Evolutionary conservation across 2,329 filamentous ascomycete genomes (phyloP).

Genomic region (Pyricularia grisea): DNA sequence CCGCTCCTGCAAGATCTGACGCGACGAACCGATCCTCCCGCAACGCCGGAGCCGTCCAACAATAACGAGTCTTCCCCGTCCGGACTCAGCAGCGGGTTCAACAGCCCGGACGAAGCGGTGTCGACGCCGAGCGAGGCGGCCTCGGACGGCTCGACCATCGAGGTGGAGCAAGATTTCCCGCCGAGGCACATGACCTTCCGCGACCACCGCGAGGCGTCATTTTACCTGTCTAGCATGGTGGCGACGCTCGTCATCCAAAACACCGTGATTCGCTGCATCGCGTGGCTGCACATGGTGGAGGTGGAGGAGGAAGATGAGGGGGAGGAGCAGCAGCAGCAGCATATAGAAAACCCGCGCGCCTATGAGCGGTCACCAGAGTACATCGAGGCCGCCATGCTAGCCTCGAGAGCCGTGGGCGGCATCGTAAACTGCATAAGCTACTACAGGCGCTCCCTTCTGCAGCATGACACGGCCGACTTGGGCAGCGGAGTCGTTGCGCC

Average conservation of each 20-base stretch:
- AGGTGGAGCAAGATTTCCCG: not conserved
- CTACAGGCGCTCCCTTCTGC: not conserved
- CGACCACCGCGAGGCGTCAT: constrained; percentile 1
- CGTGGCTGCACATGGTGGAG: not conserved
- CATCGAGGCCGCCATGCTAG: not conserved
- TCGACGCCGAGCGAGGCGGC: not conserved
- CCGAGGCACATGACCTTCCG: not conserved
- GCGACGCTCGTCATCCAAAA: not conserved
- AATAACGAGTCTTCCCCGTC: not conserved
- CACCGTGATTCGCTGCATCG: not conserved
- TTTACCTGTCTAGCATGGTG: constrained; percentile 1
- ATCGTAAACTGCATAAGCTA: not conserved
- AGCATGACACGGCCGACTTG: not conserved
- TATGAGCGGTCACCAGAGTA: not conserved
- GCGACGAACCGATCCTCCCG: not conserved
- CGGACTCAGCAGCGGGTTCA: too few species aligned
- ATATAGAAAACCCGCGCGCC: not conserved
- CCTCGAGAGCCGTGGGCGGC: not conserved
- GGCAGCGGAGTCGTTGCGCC: not conserved
- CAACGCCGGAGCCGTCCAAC: not conserved
- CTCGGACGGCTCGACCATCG: not conserved
- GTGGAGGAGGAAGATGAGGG: too few species aligned
- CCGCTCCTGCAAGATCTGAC: too few species aligned
- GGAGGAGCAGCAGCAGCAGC: too few species aligned
- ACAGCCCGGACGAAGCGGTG: too few species aligned